These are phyloP conservation scores for Leccinum obscurum DNA, from an alignment of 768 basidiomycete species.

Conservation along the genomic window DNA sequence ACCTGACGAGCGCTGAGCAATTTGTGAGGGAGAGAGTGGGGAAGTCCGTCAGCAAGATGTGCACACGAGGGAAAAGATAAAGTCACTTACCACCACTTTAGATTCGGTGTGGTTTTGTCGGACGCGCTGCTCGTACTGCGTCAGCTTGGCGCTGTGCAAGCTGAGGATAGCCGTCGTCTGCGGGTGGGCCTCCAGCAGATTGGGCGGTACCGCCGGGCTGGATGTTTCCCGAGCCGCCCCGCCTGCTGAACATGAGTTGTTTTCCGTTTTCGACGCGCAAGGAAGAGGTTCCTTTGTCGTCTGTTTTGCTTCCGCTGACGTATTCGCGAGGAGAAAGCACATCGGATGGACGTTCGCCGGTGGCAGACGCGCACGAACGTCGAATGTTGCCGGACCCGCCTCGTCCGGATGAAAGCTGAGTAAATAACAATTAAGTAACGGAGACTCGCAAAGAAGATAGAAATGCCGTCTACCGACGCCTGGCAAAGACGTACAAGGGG, in stretches of 20 bases:
- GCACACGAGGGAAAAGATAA: neutral
- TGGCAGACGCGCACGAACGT: neutral
- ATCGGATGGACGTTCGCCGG: neutral
- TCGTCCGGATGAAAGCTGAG: constrained; percentile 23
- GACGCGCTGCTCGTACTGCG: constrained; percentile 20
- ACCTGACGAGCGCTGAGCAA: constrained; percentile 25
- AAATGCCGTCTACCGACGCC: neutral
- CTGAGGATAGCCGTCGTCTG: constrained; percentile 26
- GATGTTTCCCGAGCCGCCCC: constrained; percentile 30
- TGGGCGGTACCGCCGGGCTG: constrained; percentile 3
- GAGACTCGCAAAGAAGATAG: neutral
- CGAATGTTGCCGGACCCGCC: constrained; percentile 27
- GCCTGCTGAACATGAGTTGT: constrained; percentile 23
- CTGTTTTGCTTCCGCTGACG: neutral
- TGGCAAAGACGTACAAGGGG: constrained; percentile 17
- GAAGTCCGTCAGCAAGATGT: neutral
- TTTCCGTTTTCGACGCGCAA: neutral
- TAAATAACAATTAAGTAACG: neutral
- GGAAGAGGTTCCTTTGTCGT: constrained; percentile 1
- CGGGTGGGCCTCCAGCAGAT: constrained; percentile 17
- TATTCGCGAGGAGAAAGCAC: neutral
- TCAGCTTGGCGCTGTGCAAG: constrained; percentile 13
- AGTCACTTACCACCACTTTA: constrained; percentile 16
- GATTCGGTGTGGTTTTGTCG: constrained; percentile 17
- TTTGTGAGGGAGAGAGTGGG: neutral